These are phyloP conservation scores for Mycotypha africana DNA, from an alignment of 371 early-diverging fungal genomes.

Conservation along the genomic window DNA sequence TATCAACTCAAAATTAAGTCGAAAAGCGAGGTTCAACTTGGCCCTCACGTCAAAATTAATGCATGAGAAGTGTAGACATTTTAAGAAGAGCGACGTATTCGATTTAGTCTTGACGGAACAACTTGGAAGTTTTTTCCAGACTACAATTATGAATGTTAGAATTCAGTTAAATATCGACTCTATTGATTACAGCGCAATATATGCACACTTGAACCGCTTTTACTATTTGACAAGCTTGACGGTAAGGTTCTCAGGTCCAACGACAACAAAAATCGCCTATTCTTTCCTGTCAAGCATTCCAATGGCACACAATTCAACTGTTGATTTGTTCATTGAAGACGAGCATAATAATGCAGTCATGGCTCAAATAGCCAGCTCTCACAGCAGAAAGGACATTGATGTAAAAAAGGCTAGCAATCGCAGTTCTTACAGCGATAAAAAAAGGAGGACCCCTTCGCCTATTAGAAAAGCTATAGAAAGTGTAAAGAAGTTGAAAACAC, in stretches of 20 bases:
- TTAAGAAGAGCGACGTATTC: conserved; percentile 1
- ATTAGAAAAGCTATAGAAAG: conserved; percentile 9
- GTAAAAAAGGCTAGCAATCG: conserved; percentile 1
- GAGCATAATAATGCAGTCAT: conserved; percentile 2
- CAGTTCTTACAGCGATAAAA: conserved; percentile 5
- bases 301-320: background rate
- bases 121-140: conserved; percentile 5
- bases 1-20: conserved; percentile 1
- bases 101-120: conserved; percentile 4
- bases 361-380: conserved; percentile 2
- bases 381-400: conserved; percentile 4
- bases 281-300: conserved; percentile 3
- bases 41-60: conserved; percentile 1
- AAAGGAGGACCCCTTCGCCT: conserved; percentile 5
- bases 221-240: conserved; percentile 9
- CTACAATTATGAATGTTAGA: conserved; percentile 1
- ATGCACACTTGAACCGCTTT: conserved; percentile 1
- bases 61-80: conserved; percentile 3
- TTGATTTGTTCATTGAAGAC: conserved; percentile 2
- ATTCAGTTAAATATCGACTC: background rate
- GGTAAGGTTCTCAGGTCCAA: conserved; percentile 5
- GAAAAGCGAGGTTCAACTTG: conserved; percentile 3
- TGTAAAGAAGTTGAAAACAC: conserved; percentile 7
- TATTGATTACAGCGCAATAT: conserved; percentile 2
- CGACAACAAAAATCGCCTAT: conserved; percentile 4